phyloP scores from a whole-genome alignment of 345 rosid species.

The Corchorus olitorius region DNA sequence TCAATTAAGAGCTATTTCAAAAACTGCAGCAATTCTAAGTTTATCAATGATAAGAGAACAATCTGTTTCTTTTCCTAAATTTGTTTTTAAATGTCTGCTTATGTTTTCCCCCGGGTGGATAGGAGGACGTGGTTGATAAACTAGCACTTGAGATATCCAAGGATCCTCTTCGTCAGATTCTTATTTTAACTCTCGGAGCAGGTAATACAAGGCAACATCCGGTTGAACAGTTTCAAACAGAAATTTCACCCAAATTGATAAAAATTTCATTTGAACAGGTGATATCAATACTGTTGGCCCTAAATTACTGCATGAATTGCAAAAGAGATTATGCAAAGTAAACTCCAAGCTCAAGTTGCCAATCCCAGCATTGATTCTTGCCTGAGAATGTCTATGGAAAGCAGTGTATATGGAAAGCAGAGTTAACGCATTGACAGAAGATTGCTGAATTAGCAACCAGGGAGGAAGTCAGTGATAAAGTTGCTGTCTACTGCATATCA shows the following conservation, averaged over 20 bases:
- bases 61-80: neutral
- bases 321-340: neutral
- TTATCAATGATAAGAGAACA: neutral
- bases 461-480: neutral
- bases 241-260: neutral
- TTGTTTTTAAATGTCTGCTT: neutral
- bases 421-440: neutral
- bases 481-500: neutral
- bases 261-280: constrained; percentile 17
- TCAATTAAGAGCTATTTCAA: neutral
- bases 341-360: neutral
- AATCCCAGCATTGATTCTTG: neutral
- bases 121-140: constrained; percentile 32
- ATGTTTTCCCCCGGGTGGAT: neutral
- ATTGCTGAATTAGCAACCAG: neutral
- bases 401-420: no score
- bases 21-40: neutral
- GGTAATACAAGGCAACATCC: constrained; percentile 8
- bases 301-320: constrained; percentile 27
- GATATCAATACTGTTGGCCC: constrained; percentile 24
- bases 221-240: neutral
- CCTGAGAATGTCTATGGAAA: constrained; percentile 7
- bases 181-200: constrained; percentile 30
- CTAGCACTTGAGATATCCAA: constrained; percentile 22
- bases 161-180: constrained; percentile 25